Percentiles rank a stretch among this genome's conserved stretches.
phyloP scores from a whole-genome alignment of 1,284 basidiomycete genomes.

The Malassezia furfur region DNA sequence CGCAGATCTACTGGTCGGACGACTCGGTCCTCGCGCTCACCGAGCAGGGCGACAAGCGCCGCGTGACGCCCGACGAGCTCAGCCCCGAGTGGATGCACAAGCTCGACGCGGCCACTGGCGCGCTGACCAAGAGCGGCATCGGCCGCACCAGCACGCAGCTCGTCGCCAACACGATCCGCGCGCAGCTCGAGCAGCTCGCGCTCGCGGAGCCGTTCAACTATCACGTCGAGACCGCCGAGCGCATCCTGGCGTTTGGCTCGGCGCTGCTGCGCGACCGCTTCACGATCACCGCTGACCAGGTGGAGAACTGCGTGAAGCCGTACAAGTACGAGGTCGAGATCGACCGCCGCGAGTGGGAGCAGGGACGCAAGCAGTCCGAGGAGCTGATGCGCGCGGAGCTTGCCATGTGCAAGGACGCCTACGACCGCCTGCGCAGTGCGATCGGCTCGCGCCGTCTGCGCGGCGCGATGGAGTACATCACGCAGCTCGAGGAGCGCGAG shows the following conservation, averaged over 20 bases:
- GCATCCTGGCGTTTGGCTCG: slow-evolving; percentile 82
- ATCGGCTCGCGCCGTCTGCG: slow-evolving; percentile 75
- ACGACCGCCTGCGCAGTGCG: slow-evolving; percentile 71
- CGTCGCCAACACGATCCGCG: slow-evolving; percentile 85
- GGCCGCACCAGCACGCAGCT: slow-evolving; percentile 84
- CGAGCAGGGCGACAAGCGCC: slow-evolving; percentile 62
- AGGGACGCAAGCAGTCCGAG: slow-evolving; percentile 65
- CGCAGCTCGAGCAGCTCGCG: slow-evolving; percentile 72
- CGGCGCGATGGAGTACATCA: slow-evolving; percentile 70
- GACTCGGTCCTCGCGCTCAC: slow-evolving; percentile 67
- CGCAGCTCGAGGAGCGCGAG: slow-evolving; percentile 69
- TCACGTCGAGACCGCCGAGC: slow-evolving; percentile 76
- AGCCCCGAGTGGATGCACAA: slow-evolving; percentile 94
- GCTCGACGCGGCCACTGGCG: slow-evolving; percentile 77
- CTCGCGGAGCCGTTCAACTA: slow-evolving; percentile 80
- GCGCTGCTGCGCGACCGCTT: slow-evolving; percentile 83
- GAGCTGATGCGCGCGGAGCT: slow-evolving; percentile 75
- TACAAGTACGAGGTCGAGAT: slow-evolving; percentile 83
- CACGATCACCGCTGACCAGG: slow-evolving; percentile 86
- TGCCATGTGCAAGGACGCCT: slow-evolving; percentile 70
- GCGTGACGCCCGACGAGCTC: slow-evolving; percentile 60
- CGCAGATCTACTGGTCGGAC: slow-evolving; percentile 94
- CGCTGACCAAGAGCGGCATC: slow-evolving; percentile 92
- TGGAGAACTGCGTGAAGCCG: slow-evolving; percentile 99
- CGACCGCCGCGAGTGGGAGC: slow-evolving; percentile 80